Percentiles rank a stretch among this genome's conserved stretches.
Conservation (phyloP, 2,329 filamentous ascomycete genomes). For the Cladosporium halotolerans region DNA sequence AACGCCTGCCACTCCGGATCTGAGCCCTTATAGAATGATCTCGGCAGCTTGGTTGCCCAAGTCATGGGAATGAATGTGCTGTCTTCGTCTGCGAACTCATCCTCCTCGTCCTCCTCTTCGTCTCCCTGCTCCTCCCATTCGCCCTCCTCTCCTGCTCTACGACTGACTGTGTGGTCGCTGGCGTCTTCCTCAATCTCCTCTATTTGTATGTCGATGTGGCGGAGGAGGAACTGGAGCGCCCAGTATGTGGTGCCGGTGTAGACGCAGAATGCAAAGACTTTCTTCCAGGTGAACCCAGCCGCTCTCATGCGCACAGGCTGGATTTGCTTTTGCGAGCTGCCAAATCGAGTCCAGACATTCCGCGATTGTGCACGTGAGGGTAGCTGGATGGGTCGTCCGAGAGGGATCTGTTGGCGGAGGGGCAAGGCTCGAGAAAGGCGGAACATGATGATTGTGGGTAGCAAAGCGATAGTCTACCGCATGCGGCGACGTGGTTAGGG, state of each 20-base stretch:
- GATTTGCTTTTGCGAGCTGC: background rate
- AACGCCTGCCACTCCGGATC: constrained; percentile 51
- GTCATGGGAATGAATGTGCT: constrained; percentile 45
- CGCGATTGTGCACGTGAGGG: constrained; percentile 1
- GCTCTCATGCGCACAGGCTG: constrained; percentile 13
- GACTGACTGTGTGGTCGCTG: constrained; percentile 9
- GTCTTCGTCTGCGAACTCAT: constrained; percentile 30
- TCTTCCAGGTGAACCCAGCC: constrained; percentile 13
- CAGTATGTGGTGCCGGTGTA: constrained; percentile 12
- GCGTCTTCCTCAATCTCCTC: constrained; percentile 24
- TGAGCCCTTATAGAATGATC: constrained; percentile 42
- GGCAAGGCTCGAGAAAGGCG: constrained; percentile 9
- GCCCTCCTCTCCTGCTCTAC: constrained; percentile 16
- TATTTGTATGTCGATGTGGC: constrained; percentile 24
- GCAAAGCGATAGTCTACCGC: background rate
- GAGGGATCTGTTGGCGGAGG: constrained; percentile 5
- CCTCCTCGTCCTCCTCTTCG: constrained; percentile 29
- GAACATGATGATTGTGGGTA: constrained; percentile 2
- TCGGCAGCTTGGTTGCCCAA: constrained; percentile 36
- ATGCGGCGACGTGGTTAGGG: background rate
- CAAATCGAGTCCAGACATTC: background rate
- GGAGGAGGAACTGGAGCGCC: constrained; percentile 20
- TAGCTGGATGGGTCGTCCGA: background rate
- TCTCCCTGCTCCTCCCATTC: constrained; percentile 26
- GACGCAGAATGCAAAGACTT: background rate